Evolutionary conservation across 306 rosid species (phyloP), one percentile per base, ranked within the genome.

Genomic region (Lithocarpus polystachyus): DNA sequence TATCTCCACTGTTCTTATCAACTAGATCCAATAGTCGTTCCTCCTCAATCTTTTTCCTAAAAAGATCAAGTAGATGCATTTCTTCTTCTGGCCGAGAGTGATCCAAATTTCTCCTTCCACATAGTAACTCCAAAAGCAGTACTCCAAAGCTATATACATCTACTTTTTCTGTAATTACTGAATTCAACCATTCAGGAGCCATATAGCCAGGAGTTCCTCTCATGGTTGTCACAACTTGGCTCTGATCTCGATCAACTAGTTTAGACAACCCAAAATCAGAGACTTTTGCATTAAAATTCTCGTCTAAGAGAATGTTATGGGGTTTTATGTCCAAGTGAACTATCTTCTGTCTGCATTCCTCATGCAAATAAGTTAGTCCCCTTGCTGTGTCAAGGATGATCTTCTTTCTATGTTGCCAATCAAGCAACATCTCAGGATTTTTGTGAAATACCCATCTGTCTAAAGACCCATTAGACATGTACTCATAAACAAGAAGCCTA

Each of bases 401-500:
- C 68, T 80, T 65, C 75, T 80, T 80, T 68, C 83, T 24, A 37
- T 74, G 67, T 8, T 55, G 18, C 83, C 68, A 79, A 62, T 79
- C 62, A 33, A 79, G 64, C 35, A 23, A 8, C 28, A 10, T 48
- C 4, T 2, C 5, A 43, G 68, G 3, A 43, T 43, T 43, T 2
- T 43, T 43, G 10, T 43, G 3, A 43, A 43, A 43, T 10, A 43
- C 0, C 51, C 51, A 43, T 10, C 3, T 43, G 0, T 79, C 57
- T 19, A 79, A 53, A 15, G 78, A 79, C 6, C 82, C 82, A 20
- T 71, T 79, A 22, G 0, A 24, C 76, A 79, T 40, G 9, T 60
- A 61, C 1, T 79, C 82, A 33, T 79, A 79, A 0, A 72, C 77
- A n/a, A 76, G 48, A 51, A 76, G 80, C 65, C 62, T 76, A 48